These are phyloP conservation scores for Trichosphaerium sp. DNA, from an alignment of 78 protist species.

Conservation along the genomic window DNA sequence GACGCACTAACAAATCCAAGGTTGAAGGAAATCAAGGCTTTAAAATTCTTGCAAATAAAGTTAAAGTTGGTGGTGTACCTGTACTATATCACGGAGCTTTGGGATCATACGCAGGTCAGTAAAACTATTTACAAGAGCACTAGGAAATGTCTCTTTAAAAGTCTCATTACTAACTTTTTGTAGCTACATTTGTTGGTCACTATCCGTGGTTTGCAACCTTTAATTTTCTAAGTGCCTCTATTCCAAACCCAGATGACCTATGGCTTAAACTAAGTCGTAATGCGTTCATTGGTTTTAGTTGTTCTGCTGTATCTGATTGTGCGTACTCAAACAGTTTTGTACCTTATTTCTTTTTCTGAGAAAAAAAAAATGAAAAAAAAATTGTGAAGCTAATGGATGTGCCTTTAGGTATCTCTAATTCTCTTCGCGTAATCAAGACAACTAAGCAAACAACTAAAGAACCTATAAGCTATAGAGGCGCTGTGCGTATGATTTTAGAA, in stretches of 20 bases:
- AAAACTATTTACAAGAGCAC: not conserved
- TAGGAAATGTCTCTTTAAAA: not conserved
- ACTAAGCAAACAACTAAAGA: constrained; percentile 16
- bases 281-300: constrained; percentile 59
- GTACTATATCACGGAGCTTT: constrained; percentile 56
- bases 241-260: constrained; percentile 9
- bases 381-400: too few species aligned
- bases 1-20: constrained; percentile 4
- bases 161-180: not conserved
- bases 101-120: constrained; percentile 41
- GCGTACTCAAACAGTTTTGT: too few species aligned
- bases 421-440: constrained; percentile 70
- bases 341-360: too few species aligned
- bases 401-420: constrained; percentile 51
- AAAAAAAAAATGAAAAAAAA: too few species aligned
- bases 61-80: constrained; percentile 5
- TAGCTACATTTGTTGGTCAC: constrained; percentile 56
- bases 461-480: constrained; percentile 6
- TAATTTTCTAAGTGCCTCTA: constrained; percentile 28
- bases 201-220: constrained; percentile 70
- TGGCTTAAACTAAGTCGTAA: constrained; percentile 19
- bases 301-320: constrained; percentile 69
- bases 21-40: not conserved
- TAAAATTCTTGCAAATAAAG: not conserved
- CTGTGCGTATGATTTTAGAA: not conserved